Conservation (phyloP, 768 basidiomycete species). For the Serendipita sp. region DNA sequence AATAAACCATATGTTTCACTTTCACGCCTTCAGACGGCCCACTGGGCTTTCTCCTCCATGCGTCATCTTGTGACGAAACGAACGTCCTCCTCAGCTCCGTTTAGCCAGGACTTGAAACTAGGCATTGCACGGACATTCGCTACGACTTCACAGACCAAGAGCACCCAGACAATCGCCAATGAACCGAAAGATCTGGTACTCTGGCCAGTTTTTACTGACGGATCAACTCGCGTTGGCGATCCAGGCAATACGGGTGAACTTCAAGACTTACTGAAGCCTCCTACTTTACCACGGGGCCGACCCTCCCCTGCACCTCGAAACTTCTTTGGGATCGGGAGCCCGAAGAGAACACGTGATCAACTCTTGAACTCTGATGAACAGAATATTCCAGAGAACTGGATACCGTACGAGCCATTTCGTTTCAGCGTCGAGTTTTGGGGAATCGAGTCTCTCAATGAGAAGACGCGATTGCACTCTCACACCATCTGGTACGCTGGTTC, state of each 20-base stretch:
- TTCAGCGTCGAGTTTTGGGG: slow-evolving; percentile 88
- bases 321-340: slow-evolving; percentile 18
- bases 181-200: not conserved
- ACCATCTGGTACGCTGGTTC: slow-evolving; percentile 86
- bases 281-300: not conserved
- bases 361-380: slow-evolving; percentile 4
- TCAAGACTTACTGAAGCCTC: not conserved
- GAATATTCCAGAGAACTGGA: slow-evolving; percentile 28
- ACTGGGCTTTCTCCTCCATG: slow-evolving; percentile 63
- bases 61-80: slow-evolving; percentile 10
- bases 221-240: not conserved
- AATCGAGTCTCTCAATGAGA: slow-evolving; percentile 65
- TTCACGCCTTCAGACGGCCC: slow-evolving; percentile 50
- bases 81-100: too few species aligned
- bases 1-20: slow-evolving; percentile 52
- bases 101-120: too few species aligned
- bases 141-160: too few species aligned
- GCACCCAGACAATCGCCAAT: not conserved
- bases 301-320: slow-evolving; percentile 16
- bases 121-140: too few species aligned
- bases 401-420: slow-evolving; percentile 61
- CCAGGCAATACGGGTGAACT: not conserved
- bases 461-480: slow-evolving; percentile 62
- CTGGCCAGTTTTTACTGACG: not conserved
- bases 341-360: slow-evolving; percentile 11